These are phyloP conservation scores for Diutina siamensis DNA, from an alignment of 1,139 yeast genomes.

Conservation along the genomic window DNA sequence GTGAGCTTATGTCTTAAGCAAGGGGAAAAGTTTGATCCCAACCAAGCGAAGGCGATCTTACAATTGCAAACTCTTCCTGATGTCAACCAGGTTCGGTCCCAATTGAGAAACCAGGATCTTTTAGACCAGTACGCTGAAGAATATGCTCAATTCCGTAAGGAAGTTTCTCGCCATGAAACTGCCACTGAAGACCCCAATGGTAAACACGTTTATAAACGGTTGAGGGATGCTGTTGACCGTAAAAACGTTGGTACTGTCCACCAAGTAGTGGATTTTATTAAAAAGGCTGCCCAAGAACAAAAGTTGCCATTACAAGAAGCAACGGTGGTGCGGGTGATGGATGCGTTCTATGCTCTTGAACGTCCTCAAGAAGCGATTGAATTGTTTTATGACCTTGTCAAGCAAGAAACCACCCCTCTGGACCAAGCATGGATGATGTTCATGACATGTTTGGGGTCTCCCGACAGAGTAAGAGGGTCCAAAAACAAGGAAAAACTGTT, in stretches of 20 bases:
- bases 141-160: slow-evolving; percentile 10
- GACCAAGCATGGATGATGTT: slow-evolving; percentile 26
- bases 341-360: slow-evolving; percentile 18
- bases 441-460: slow-evolving; percentile 26
- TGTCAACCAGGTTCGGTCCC: slow-evolving; percentile 13
- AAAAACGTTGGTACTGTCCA: slow-evolving; percentile 15
- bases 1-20: slow-evolving; percentile 20
- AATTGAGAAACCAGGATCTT: slow-evolving; percentile 11
- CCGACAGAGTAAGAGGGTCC: slow-evolving; percentile 14
- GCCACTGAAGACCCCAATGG: slow-evolving; percentile 25
- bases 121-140: slow-evolving; percentile 10
- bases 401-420: slow-evolving; percentile 19
- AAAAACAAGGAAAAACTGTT: slow-evolving; percentile 12
- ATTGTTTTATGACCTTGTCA: slow-evolving; percentile 23
- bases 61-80: slow-evolving; percentile 18
- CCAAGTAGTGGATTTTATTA: slow-evolving; percentile 16
- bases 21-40: slow-evolving; percentile 14
- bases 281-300: slow-evolving; percentile 16
- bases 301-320: slow-evolving; percentile 18
- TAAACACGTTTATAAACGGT: slow-evolving; percentile 13
- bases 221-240: slow-evolving; percentile 15
- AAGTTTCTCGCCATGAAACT: slow-evolving; percentile 10
- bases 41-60: slow-evolving; percentile 20
- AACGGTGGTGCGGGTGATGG: slow-evolving; percentile 25
- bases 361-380: slow-evolving; percentile 22